Conservation (phyloP, 1,284 basidiomycete species). For the Microbotryomycetes sp. region DNA sequence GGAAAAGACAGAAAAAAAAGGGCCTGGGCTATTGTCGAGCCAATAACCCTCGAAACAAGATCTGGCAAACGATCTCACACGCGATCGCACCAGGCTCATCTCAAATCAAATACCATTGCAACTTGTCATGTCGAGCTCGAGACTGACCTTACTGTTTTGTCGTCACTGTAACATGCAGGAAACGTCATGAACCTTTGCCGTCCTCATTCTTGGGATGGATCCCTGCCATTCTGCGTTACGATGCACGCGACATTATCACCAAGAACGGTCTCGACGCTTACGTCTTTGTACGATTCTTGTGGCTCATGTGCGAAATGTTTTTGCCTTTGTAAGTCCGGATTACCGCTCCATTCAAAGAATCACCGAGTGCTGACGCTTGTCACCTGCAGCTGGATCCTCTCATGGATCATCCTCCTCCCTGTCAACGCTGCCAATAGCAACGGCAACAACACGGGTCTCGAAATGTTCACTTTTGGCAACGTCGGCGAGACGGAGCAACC, state of each 20-base stretch:
- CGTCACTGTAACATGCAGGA: no score
- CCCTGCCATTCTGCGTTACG: conserved; percentile 40
- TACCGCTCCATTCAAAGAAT: no score
- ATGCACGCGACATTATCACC: conserved; percentile 34
- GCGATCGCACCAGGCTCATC: no score
- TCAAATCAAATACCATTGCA: no score
- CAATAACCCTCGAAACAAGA: no score
- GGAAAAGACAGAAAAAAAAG: no score
- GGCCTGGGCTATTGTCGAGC: no score
- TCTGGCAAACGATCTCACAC: no score
- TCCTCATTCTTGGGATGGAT: conserved; percentile 44
- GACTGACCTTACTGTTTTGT: no score
- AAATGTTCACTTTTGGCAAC: conserved; percentile 72
- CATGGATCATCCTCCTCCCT: conserved; percentile 48
- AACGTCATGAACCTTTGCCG: conserved; percentile 41
- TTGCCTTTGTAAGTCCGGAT: conserved; percentile 63
- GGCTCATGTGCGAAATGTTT: conserved; percentile 68
- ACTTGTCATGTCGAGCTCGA: no score
- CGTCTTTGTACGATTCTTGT: conserved; percentile 82
- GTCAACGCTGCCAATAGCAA: conserved; percentile 52
- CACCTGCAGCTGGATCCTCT: conserved; percentile 48
- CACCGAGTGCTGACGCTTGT: no score
- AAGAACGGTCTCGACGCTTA: conserved; percentile 89
- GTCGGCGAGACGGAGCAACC: conserved; percentile 50
- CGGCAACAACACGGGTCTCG: conserved; percentile 55